Evolutionary conservation across 1,284 basidiomycete genomes (phyloP).

Genomic region (Ustilago bromivora): DNA sequence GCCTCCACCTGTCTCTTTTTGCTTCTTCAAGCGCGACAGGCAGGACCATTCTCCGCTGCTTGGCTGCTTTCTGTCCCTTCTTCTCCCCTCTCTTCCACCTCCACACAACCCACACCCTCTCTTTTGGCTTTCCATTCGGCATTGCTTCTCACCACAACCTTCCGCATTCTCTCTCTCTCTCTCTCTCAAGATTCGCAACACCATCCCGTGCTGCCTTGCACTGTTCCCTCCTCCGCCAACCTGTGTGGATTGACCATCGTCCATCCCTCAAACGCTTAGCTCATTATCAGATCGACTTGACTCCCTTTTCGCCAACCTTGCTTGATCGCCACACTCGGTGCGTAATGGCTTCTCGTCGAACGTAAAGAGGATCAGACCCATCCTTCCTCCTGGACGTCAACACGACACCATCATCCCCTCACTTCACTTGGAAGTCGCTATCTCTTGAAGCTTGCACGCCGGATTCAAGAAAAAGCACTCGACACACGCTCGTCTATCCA

Average conservation of each 20-base stretch:
- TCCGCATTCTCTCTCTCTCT: background rate
- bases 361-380: no score
- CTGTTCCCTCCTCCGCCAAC: background rate
- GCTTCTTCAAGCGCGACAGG: slow-evolving; percentile 9
- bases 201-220: slow-evolving; percentile 9
- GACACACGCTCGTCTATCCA: no score
- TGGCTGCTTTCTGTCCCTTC: background rate
- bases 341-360: background rate
- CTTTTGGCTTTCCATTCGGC: slow-evolving; percentile 5
- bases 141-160: slow-evolving; percentile 45
- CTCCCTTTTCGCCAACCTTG: background rate
- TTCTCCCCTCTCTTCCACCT: slow-evolving; percentile 22
- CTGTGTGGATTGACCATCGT: slow-evolving; percentile 5
- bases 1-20: slow-evolving; percentile 20
- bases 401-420: background rate
- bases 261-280: background rate
- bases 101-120: slow-evolving; percentile 25
- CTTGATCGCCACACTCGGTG: background rate
- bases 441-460: background rate
- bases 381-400: background rate
- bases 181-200: background rate
- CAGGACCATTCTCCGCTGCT: background rate
- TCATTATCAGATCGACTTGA: slow-evolving; percentile 8
- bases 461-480: background rate
- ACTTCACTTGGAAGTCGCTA: background rate